phyloP scores from a whole-genome alignment of 1,139 yeast genomes.

The Pichia kudriavzevii region DNA sequence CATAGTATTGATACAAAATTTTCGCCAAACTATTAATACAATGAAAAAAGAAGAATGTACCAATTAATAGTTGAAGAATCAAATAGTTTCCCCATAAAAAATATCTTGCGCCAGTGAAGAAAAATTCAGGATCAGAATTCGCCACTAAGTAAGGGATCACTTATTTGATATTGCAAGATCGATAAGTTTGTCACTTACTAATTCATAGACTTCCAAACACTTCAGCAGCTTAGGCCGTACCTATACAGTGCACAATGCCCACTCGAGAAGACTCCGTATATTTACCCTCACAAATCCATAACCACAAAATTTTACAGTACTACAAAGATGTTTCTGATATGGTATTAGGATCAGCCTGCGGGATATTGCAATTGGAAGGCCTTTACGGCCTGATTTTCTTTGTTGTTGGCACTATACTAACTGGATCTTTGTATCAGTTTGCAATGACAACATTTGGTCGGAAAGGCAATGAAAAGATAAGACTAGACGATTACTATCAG shows the following conservation, averaged over 20 bases:
- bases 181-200: too few relatives aligned
- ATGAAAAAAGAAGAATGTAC: too few relatives aligned
- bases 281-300: constrained; percentile 13
- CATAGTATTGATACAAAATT: neutral
- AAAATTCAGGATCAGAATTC: too few relatives aligned
- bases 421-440: constrained; percentile 37
- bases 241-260: too few relatives aligned
- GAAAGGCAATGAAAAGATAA: neutral
- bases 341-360: constrained; percentile 63
- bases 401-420: constrained; percentile 38
- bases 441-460: constrained; percentile 36
- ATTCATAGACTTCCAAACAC: too few relatives aligned
- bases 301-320: constrained; percentile 16
- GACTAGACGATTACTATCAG: constrained; percentile 35
- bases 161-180: too few relatives aligned
- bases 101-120: too few relatives aligned
- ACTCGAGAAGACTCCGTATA: neutral
- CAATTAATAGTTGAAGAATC: too few relatives aligned
- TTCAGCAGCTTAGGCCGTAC: too few relatives aligned
- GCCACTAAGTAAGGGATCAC: too few relatives aligned
- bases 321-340: constrained; percentile 52
- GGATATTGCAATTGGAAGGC: constrained; percentile 64
- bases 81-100: too few relatives aligned
- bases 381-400: constrained; percentile 56
- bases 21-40: too few relatives aligned